These are phyloP conservation scores for Umbelopsis ramanniana DNA, from an alignment of 192 early-diverging fungal genomes.

Conservation along the genomic window DNA sequence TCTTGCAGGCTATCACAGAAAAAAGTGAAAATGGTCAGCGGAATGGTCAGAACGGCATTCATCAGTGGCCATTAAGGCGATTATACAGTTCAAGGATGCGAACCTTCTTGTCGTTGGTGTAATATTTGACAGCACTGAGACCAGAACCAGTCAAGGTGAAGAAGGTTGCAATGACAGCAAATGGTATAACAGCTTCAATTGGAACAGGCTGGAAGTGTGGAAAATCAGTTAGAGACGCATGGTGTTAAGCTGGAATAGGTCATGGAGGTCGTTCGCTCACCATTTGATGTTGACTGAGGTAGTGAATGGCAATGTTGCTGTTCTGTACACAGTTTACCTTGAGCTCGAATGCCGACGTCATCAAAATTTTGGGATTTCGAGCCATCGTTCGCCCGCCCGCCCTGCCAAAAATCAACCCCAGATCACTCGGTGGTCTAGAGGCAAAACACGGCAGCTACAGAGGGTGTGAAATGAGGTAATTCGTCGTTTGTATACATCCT, in stretches of 20 bases:
- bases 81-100: background rate
- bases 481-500: too few species aligned
- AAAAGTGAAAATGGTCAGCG: background rate
- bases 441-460: too few species aligned
- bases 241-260: background rate
- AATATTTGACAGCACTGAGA: slow-evolving; percentile 58
- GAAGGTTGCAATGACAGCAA: slow-evolving; percentile 72
- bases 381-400: too few species aligned
- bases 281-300: slow-evolving; percentile 1
- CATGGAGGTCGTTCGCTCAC: background rate
- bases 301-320: too few species aligned
- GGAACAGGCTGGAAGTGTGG: slow-evolving; percentile 64
- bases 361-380: too few species aligned
- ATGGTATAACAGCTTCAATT: slow-evolving; percentile 78
- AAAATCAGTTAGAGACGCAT: background rate
- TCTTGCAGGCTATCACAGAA: slow-evolving; percentile 53
- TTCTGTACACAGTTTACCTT: too few species aligned
- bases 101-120: slow-evolving; percentile 71
- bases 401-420: too few species aligned
- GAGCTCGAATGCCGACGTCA: too few species aligned
- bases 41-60: background rate
- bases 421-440: too few species aligned
- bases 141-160: slow-evolving; percentile 64
- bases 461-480: too few species aligned
- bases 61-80: background rate